These are phyloP conservation scores for Anisodus tanguticus DNA, from an alignment of 257 asterid genomes.

Conservation along the genomic window DNA sequence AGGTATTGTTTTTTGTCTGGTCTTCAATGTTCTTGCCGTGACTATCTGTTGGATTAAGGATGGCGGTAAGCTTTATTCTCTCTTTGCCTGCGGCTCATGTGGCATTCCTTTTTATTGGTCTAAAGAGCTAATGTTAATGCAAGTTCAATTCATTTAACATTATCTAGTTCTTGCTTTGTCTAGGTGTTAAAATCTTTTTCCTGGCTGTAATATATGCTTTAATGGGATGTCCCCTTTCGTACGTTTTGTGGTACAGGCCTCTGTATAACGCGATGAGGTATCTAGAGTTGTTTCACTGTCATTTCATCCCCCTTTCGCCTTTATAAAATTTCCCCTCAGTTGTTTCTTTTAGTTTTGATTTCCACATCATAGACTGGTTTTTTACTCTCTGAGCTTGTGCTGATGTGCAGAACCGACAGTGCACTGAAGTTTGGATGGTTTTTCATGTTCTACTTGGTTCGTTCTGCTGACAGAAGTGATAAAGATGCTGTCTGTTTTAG, in stretches of 20 bases:
- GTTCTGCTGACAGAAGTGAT: slow-evolving; percentile 22
- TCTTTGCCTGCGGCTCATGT: not conserved
- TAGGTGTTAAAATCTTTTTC: slow-evolving; percentile 90
- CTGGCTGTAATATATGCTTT: slow-evolving; percentile 86
- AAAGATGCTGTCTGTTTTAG: not conserved
- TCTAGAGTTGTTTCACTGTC: slow-evolving; percentile 29
- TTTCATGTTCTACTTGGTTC: slow-evolving; percentile 87
- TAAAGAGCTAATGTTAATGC: not conserved
- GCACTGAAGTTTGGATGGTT: slow-evolving; percentile 95
- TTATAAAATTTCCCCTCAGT: slow-evolving; percentile 7
- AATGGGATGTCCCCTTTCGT: slow-evolving; percentile 85
- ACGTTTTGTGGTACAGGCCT: slow-evolving; percentile 95
- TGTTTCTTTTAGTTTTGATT: not conserved
- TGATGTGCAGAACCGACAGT: slow-evolving; percentile 83
- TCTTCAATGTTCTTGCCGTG: slow-evolving; percentile 79
- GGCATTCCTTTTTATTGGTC: not conserved
- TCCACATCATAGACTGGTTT: not conserved
- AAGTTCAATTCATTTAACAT: slow-evolving; percentile 34
- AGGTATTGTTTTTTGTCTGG: slow-evolving; percentile 94
- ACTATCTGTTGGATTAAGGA: slow-evolving; percentile 90
- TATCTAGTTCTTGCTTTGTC: slow-evolving; percentile 38
- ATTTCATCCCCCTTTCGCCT: not conserved
- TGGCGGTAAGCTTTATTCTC: slow-evolving; percentile 65
- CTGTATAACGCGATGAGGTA: slow-evolving; percentile 94
- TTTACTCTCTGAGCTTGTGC: slow-evolving; percentile 21